Evolutionary conservation across 345 rosid species (phyloP), one percentile per base, ranked within the genome.

Genomic region (Lepidium aucheri): DNA sequence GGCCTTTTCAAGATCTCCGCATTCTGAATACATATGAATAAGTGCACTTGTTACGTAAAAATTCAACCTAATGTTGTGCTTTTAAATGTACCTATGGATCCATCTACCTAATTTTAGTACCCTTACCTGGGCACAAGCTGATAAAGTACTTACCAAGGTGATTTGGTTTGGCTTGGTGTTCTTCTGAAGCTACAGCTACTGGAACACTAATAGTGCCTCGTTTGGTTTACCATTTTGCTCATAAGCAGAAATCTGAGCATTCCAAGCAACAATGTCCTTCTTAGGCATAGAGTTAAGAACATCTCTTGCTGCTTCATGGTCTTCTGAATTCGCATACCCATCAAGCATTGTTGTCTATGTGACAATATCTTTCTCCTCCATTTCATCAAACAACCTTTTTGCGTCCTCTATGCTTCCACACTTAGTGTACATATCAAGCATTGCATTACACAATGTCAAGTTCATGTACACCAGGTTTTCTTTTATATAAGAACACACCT

Each of bases 21-120:
- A 79, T 74, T 89, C 85, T 7, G 93, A 76, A 78, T 86, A 89
- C 93, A 89, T 83, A 69, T 89, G 93, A 65, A 89, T 85, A 61
- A 89, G 78, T 8, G 93, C 70, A 13, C 92, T 84, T 5, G 83
- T 70, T 20, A 86, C 77, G 54, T 80, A 75, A 60, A 82, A 82
- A 71, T 82, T 86, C 67, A 84, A 68, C 69, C 53, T 79, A 39
- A 86, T 78, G 5, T 75, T 77, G 2, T 73, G 80, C 32, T 80
- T 85, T 74, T 78, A 74, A 9, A 86, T 67, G 63, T 81, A 79
- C 22, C 59, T 74, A 73, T 86, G 83, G 58, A 89, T 78, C 84
- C 78, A 74, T 30, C 45, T 44, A 26, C 96, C 96, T 15, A 78
- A 32, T 57, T 84, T 88, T 51, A 83, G 18, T 30, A 84, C 85